A percentile compares a stretch with the other conserved stretches of the same genome.
These are phyloP conservation scores for Thozetella sp. DNA, from an alignment of 495 filamentous ascomycete genomes.

Conservation along the genomic window DNA sequence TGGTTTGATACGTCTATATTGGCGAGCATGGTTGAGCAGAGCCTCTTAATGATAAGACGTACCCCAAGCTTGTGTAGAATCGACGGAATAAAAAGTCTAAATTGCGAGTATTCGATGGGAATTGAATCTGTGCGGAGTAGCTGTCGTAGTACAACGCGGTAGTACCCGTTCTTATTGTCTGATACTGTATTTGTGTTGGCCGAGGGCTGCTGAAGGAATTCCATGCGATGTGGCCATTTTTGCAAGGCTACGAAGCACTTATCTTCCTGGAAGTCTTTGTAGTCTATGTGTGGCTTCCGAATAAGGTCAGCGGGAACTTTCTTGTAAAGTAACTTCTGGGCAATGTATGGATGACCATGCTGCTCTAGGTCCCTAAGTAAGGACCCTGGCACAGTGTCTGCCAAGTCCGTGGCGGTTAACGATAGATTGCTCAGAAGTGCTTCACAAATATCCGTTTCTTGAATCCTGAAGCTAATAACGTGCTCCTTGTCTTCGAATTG, in stretches of 20 bases:
- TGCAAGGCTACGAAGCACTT: neutral
- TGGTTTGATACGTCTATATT: constrained; percentile 38
- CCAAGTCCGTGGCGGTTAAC: neutral
- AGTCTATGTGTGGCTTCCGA: neutral
- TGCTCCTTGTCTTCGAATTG: neutral
- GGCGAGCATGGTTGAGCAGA: constrained; percentile 56
- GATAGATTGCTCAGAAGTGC: neutral
- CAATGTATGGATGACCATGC: neutral
- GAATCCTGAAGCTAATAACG: neutral
- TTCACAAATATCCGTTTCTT: neutral
- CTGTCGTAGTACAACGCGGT: constrained; percentile 28
- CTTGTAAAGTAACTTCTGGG: neutral
- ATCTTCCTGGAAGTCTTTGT: neutral
- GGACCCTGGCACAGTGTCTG: neutral
- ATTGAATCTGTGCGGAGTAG: constrained; percentile 41
- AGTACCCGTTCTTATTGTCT: neutral
- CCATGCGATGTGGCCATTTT: neutral
- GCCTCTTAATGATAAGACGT: constrained; percentile 52
- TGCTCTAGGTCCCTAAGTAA: neutral
- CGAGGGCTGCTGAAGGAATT: neutral
- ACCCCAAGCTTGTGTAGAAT: constrained; percentile 63
- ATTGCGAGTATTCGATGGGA: constrained; percentile 53
- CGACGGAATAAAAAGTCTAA: constrained; percentile 66
- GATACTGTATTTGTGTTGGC: neutral
- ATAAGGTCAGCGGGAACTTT: neutral